phyloP scores from a whole-genome alignment of 495 filamentous ascomycete species.

The Xylaria scruposa region DNA sequence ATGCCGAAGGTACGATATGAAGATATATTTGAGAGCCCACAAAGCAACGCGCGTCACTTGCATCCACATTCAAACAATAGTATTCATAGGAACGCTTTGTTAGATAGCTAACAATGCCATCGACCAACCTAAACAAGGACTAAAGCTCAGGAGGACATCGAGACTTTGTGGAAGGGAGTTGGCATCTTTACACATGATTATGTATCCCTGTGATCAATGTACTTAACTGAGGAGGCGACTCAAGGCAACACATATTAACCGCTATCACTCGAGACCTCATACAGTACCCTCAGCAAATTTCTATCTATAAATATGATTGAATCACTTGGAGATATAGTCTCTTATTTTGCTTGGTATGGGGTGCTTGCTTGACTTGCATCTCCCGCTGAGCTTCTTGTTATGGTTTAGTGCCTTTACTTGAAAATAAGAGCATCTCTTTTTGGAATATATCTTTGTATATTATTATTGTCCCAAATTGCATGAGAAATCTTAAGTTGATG shows the following conservation, averaged over 20 bases:
- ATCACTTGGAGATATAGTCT: too few species aligned
- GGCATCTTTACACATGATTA: too few species aligned
- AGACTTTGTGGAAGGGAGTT: background rate
- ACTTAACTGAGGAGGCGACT: too few species aligned
- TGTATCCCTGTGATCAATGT: too few species aligned
- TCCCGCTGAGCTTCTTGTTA: background rate
- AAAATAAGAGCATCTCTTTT: background rate
- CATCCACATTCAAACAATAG: background rate
- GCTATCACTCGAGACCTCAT: too few species aligned
- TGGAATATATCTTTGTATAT: background rate
- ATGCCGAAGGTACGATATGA: background rate
- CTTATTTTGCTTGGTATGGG: too few species aligned
- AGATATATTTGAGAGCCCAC: background rate
- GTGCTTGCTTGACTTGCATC: background rate
- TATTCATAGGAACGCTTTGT: background rate
- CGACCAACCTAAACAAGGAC: background rate
- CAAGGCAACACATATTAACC: too few species aligned
- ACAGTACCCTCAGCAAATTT: too few species aligned
- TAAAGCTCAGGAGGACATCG: background rate
- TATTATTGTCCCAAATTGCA: background rate
- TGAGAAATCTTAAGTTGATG: background rate
- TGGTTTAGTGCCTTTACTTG: background rate
- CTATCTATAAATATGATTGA: too few species aligned
- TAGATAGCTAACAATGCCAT: background rate
- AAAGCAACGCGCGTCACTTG: background rate